Percentiles rank a stretch among this genome's conserved stretches.
Evolutionary conservation across 2,329 filamentous ascomycete genomes (phyloP).

Genomic region (Trichoderma citrinoviride): DNA sequence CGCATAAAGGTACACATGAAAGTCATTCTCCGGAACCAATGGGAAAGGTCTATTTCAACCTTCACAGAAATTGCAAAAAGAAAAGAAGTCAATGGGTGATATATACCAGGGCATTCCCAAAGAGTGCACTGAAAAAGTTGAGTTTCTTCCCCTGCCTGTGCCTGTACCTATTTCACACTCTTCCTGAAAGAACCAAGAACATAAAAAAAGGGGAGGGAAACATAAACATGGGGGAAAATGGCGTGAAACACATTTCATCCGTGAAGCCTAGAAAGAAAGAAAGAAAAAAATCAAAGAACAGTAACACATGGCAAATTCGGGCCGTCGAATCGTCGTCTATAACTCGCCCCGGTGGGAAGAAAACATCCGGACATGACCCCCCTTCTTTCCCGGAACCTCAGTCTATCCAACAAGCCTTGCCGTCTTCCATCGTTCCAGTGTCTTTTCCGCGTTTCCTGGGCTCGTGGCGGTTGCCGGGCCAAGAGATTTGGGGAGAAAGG

Average conservation of each 20-base stretch:
- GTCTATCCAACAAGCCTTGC: not conserved
- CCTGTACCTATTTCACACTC: too few relatives aligned
- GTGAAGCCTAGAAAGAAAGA: constrained; percentile 18
- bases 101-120: not conserved
- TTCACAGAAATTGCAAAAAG: not conserved
- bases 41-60: not conserved
- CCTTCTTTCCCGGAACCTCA: not conserved
- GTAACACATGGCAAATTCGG: constrained; percentile 1
- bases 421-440: not conserved
- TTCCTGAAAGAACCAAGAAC: too few relatives aligned
- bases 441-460: not conserved
- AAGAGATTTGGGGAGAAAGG: too few relatives aligned
- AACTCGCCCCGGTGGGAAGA: not conserved
- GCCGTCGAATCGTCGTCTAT: constrained; percentile 17
- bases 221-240: too few relatives aligned
- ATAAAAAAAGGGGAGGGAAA: too few relatives aligned
- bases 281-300: constrained; percentile 1
- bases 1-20: not conserved
- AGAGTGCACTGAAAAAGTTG: too few relatives aligned
- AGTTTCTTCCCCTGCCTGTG: constrained; percentile 4
- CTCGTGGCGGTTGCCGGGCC: too few relatives aligned
- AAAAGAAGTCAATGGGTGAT: not conserved
- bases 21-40: too few relatives aligned
- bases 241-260: not conserved
- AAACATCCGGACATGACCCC: not conserved